Evolutionary conservation across 2,329 filamentous ascomycete species (phyloP).

Genomic region (Calonectria honghensis): DNA sequence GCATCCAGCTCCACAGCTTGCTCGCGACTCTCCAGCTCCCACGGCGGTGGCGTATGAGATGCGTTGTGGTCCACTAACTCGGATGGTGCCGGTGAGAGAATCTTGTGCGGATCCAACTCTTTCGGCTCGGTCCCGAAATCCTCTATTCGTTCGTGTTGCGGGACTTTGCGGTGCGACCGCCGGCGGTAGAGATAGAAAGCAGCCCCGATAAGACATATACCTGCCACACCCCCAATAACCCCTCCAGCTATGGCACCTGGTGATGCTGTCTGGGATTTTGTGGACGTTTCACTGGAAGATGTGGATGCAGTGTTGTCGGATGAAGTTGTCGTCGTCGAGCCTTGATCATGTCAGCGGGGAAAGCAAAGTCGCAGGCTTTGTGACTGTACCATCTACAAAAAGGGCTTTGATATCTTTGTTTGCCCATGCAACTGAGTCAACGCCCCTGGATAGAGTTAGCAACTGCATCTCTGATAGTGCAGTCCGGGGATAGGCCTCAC

Average conservation of each 20-base stretch:
- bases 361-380: too few relatives aligned
- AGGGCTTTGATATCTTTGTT: not conserved
- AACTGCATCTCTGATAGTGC: too few relatives aligned
- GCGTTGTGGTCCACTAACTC: not conserved
- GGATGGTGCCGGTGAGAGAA: not conserved
- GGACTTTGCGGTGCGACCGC: not conserved
- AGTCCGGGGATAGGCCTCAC: not conserved
- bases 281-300: not conserved
- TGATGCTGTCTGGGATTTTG: not conserved
- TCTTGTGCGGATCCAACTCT: not conserved
- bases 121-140: not conserved
- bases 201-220: not conserved
- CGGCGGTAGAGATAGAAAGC: conserved; percentile 10
- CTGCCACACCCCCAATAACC: conserved; percentile 6
- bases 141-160: not conserved
- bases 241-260: not conserved
- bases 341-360: not conserved
- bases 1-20: not conserved
- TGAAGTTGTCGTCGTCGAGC: not conserved
- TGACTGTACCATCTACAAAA: not conserved
- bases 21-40: conserved; percentile 9
- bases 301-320: not conserved
- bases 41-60: conserved; percentile 1
- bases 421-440: not conserved
- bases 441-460: not conserved